These are phyloP conservation scores for Ampelomyces quisqualis DNA, from an alignment of 2,329 filamentous ascomycete species.

Conservation along the genomic window DNA sequence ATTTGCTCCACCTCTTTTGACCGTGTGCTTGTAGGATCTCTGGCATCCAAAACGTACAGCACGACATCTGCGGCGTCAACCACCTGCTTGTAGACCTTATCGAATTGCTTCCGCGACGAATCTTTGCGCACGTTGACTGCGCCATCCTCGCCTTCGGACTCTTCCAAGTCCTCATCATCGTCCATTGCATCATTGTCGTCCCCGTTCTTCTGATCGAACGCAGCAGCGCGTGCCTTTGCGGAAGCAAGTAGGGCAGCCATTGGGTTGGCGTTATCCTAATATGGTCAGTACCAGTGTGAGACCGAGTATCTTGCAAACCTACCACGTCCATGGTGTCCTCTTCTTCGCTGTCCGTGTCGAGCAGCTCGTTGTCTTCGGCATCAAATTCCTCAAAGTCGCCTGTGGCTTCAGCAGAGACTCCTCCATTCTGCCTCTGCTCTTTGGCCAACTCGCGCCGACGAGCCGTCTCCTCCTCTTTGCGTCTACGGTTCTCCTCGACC, in stretches of 20 bases:
- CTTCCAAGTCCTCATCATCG: slow-evolving; percentile 58
- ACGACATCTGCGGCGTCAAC: slow-evolving; percentile 87
- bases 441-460: slow-evolving; percentile 68
- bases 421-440: slow-evolving; percentile 45
- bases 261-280: slow-evolving; percentile 69
- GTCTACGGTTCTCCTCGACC: slow-evolving; percentile 82
- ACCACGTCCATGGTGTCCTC: slow-evolving; percentile 61
- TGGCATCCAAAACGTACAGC: slow-evolving; percentile 88
- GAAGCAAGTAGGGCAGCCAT: slow-evolving; percentile 91
- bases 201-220: slow-evolving; percentile 68
- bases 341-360: slow-evolving; percentile 53
- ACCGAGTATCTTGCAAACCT: slow-evolving; percentile 6
- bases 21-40: slow-evolving; percentile 86
- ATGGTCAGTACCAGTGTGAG: slow-evolving; percentile 7
- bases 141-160: slow-evolving; percentile 47
- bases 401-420: slow-evolving; percentile 38
- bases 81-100: slow-evolving; percentile 94
- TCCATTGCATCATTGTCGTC: slow-evolving; percentile 60
- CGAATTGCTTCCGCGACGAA: slow-evolving; percentile 80
- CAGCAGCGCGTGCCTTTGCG: slow-evolving; percentile 72
- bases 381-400: slow-evolving; percentile 39
- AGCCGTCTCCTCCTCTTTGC: slow-evolving; percentile 74
- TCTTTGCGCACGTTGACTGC: slow-evolving; percentile 49
- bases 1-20: slow-evolving; percentile 88
- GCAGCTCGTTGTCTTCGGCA: slow-evolving; percentile 57